A percentile compares a stretch with the other conserved stretches of the same genome.
These are phyloP conservation scores for Plasmodium malariae DNA, from an alignment of 169 alveolate genomes.

Conservation along the genomic window DNA sequence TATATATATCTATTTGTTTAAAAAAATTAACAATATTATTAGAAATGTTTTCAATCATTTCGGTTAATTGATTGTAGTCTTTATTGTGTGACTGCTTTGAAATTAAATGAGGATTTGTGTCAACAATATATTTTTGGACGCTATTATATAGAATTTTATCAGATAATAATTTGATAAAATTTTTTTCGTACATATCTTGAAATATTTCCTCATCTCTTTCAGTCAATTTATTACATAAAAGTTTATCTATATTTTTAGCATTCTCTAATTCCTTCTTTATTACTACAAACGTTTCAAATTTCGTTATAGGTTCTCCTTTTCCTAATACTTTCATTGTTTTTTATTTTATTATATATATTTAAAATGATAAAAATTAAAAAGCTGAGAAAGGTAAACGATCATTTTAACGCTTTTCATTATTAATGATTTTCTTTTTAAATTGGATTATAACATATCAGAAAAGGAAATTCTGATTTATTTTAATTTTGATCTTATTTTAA, in stretches of 20 bases:
- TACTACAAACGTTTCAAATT: constrained; percentile 60
- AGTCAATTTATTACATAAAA: constrained; percentile 36
- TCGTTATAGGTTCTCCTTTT: constrained; percentile 60
- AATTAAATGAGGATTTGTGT: constrained; percentile 61
- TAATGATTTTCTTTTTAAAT: too few species aligned
- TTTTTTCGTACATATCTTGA: constrained; percentile 52
- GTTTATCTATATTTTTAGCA: constrained; percentile 54
- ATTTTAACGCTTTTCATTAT: too few species aligned
- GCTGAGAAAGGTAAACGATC: too few species aligned
- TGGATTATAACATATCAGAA: too few species aligned
- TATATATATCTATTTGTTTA: constrained; percentile 44
- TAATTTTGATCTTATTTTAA: too few species aligned
- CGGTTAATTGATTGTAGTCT: constrained; percentile 3
- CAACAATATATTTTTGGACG: constrained; percentile 52
- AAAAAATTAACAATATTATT: constrained; percentile 46
- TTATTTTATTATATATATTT: too few species aligned
- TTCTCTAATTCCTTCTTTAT: constrained; percentile 71
- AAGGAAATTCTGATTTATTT: not conserved
- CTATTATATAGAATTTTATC: constrained; percentile 65
- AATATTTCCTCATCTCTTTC: constrained; percentile 18
- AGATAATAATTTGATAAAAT: constrained; percentile 47
- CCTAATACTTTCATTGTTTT: constrained; percentile 67
- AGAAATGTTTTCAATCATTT: constrained; percentile 2
- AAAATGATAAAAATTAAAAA: too few species aligned
- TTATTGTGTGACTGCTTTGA: constrained; percentile 37